Conservation (phyloP, 441 rosid genomes). For the Mallotus repandus region DNA sequence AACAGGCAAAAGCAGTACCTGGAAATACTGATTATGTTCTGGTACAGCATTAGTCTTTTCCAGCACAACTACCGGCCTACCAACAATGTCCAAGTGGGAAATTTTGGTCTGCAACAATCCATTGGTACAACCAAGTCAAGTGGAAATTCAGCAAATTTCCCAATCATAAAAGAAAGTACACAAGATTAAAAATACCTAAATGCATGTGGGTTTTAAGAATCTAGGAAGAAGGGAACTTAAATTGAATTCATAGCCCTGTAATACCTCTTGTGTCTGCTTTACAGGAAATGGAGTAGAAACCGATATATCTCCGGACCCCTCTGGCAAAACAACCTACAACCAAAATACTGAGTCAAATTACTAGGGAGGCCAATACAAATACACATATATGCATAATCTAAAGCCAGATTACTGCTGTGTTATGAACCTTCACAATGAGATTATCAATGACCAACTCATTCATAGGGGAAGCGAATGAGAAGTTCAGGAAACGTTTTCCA, state of each 20-base stretch:
- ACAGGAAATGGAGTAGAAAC: constrained; percentile 76
- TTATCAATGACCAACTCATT: constrained; percentile 68
- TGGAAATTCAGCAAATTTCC: background rate
- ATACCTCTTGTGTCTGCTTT: constrained; percentile 78
- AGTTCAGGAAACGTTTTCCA: constrained; percentile 72
- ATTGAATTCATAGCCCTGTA: constrained; percentile 11
- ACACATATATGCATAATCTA: background rate
- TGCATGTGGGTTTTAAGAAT: background rate
- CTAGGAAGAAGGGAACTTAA: constrained; percentile 5
- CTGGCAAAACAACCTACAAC: constrained; percentile 88
- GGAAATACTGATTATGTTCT: constrained; percentile 85
- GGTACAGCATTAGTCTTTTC: constrained; percentile 81
- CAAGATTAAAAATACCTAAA: constrained; percentile 1
- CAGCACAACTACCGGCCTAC: constrained; percentile 83
- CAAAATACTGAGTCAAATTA: constrained; percentile 20
- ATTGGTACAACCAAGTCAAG: constrained; percentile 12
- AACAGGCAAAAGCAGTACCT: constrained; percentile 45
- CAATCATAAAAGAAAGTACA: constrained; percentile 10
- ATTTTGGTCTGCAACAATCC: constrained; percentile 56
- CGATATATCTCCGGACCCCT: constrained; percentile 71
- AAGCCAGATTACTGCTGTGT: background rate
- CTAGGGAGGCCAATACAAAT: background rate
- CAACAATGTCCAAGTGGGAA: constrained; percentile 83
- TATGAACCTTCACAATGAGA: constrained; percentile 76
- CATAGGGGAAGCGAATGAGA: constrained; percentile 76